Evolutionary conservation across 2,329 filamentous ascomycete genomes (phyloP).

Genomic region (Fusarium pseudonygamai): DNA sequence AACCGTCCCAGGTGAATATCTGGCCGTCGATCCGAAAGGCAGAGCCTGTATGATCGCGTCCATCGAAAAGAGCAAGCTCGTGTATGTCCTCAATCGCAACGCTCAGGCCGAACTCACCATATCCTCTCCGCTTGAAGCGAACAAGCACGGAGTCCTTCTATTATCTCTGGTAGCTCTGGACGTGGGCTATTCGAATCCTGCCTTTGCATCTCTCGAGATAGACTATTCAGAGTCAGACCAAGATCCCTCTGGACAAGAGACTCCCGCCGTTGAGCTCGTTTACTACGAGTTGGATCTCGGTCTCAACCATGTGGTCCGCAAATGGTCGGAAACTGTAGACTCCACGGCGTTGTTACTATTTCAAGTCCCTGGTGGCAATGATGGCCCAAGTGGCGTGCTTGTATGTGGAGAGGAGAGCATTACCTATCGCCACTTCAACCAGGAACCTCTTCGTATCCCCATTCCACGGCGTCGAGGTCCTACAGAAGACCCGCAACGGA

Average conservation of each 20-base stretch:
- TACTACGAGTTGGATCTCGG: slow-evolving; percentile 98
- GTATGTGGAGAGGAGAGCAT: slow-evolving; percentile 95
- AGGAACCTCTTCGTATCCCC: slow-evolving; percentile 85
- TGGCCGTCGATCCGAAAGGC: slow-evolving; percentile 94
- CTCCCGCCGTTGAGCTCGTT: slow-evolving; percentile 88
- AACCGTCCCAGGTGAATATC: slow-evolving; percentile 93
- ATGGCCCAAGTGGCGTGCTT: slow-evolving; percentile 93
- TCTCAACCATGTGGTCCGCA: slow-evolving; percentile 96
- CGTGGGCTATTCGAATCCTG: slow-evolving; percentile 95
- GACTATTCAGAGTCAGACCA: slow-evolving; percentile 93
- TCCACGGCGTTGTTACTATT: slow-evolving; percentile 89
- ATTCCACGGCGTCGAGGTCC: slow-evolving; percentile 88
- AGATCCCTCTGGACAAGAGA: slow-evolving; percentile 83
- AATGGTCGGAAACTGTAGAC: slow-evolving; percentile 95
- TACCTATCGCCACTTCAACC: slow-evolving; percentile 96
- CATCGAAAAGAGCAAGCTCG: slow-evolving; percentile 98
- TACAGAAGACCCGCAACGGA: slow-evolving; percentile 90
- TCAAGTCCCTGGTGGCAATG: slow-evolving; percentile 91
- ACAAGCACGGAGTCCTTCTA: slow-evolving; percentile 90
- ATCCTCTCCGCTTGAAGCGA: slow-evolving; percentile 94
- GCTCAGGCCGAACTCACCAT: slow-evolving; percentile 96
- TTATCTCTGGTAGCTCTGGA: slow-evolving; percentile 89
- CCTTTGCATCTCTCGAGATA: slow-evolving; percentile 95
- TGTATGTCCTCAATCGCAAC: slow-evolving; percentile 97
- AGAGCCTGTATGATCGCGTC: slow-evolving; percentile 94